Percentiles rank a stretch among this genome's conserved stretches.
phyloP scores from a whole-genome alignment of 495 filamentous ascomycete genomes.

The Bacidia rubella region DNA sequence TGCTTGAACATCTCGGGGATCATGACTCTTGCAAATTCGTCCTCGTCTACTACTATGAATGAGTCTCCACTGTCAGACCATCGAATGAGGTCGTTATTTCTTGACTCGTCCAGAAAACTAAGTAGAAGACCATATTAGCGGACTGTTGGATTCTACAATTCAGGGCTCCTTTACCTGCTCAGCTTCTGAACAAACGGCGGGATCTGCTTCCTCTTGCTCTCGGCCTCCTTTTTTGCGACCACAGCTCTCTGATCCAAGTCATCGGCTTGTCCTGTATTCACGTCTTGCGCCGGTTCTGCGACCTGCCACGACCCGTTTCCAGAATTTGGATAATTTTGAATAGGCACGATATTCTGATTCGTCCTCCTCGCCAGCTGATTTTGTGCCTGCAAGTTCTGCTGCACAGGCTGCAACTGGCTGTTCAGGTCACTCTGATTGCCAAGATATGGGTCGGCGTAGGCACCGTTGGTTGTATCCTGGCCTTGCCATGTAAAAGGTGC shows the following conservation, averaged over 20 bases:
- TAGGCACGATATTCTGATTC: slow-evolving; percentile 48
- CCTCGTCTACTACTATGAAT: slow-evolving; percentile 93
- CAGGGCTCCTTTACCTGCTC: slow-evolving; percentile 57
- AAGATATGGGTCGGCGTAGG: slow-evolving; percentile 20
- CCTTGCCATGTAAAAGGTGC: not conserved
- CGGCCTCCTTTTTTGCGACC: slow-evolving; percentile 67
- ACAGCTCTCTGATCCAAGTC: slow-evolving; percentile 62
- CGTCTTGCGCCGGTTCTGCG: slow-evolving; percentile 29
- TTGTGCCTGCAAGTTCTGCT: slow-evolving; percentile 33
- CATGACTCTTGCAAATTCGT: slow-evolving; percentile 94
- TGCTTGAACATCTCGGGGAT: slow-evolving; percentile 98
- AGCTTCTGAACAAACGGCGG: slow-evolving; percentile 97
- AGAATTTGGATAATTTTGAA: slow-evolving; percentile 29
- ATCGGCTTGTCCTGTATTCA: slow-evolving; percentile 50
- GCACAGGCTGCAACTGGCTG: slow-evolving; percentile 4
- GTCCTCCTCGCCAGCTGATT: slow-evolving; percentile 55
- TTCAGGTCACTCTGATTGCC: slow-evolving; percentile 12
- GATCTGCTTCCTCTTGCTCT: slow-evolving; percentile 81
- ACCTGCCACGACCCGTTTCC: slow-evolving; percentile 30
- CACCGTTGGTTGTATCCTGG: slow-evolving; percentile 4
- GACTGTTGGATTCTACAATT: not conserved
- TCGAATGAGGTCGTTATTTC: slow-evolving; percentile 87
- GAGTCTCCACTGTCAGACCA: slow-evolving; percentile 96
- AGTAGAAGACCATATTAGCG: slow-evolving; percentile 5
- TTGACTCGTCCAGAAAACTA: slow-evolving; percentile 88